Evolutionary conservation across 306 rosid species (phyloP).

Genomic region (Quercus alba): DNA sequence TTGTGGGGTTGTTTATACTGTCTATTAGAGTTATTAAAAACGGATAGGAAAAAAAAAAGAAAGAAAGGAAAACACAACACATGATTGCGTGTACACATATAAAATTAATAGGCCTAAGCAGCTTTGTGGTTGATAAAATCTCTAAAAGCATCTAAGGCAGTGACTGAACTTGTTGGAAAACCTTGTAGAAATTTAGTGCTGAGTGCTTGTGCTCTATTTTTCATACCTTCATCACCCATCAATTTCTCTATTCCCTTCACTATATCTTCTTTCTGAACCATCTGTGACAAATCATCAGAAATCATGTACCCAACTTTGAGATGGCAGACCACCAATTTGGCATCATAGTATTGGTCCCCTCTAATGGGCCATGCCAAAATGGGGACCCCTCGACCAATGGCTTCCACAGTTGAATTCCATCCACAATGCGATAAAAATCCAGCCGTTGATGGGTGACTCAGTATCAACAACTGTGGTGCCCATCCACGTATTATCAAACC

Average conservation of each 20-base stretch:
- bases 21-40: too few species aligned
- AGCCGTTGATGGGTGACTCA: conserved; percentile 69
- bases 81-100: neutral
- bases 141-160: conserved; percentile 44
- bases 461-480: conserved; percentile 74
- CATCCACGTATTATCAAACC: conserved; percentile 70
- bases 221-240: conserved; percentile 38
- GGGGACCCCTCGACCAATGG: conserved; percentile 60
- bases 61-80: too few species aligned
- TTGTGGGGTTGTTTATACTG: too few species aligned
- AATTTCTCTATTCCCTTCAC: conserved; percentile 38
- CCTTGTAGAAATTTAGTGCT: conserved; percentile 39
- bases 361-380: conserved; percentile 64
- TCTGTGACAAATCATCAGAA: conserved; percentile 22
- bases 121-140: conserved; percentile 8
- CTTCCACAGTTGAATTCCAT: conserved; percentile 72
- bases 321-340: conserved; percentile 42
- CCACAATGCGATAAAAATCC: conserved; percentile 72
- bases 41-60: too few species aligned
- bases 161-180: conserved; percentile 41
- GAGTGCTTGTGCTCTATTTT: conserved; percentile 23
- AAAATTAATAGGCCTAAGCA: neutral
- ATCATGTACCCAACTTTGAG: conserved; percentile 46
- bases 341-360: conserved; percentile 56
- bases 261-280: conserved; percentile 35